Percentiles rank a stretch among this genome's conserved stretches.
These are phyloP conservation scores for Acacia melanoxylon DNA, from an alignment of 306 rosid species.

Conservation along the genomic window DNA sequence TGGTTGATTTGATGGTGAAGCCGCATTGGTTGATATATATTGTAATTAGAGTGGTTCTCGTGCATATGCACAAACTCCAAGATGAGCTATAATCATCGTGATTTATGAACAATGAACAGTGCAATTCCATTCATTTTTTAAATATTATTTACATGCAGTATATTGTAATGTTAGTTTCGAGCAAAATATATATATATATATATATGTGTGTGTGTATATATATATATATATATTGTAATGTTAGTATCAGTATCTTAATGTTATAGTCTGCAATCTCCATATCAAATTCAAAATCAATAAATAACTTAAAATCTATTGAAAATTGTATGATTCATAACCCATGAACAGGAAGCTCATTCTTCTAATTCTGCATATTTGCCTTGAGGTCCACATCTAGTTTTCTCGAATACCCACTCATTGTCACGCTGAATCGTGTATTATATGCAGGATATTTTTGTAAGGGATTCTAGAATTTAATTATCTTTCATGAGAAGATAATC, in stretches of 20 bases:
- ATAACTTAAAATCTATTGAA: too few species aligned
- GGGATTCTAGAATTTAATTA: background rate
- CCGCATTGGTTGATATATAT: background rate
- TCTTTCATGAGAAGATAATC: background rate
- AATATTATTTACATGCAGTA: background rate
- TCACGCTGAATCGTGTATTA: background rate
- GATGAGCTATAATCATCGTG: background rate
- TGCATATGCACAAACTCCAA: background rate
- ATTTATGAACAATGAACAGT: too few species aligned
- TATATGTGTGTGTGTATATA: too few species aligned
- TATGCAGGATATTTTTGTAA: background rate
- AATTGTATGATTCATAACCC: background rate
- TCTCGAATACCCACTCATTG: background rate
- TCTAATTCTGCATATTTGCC: background rate
- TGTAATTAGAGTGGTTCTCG: background rate
- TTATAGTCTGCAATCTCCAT: background rate
- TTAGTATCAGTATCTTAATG: background rate
- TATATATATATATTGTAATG: background rate
- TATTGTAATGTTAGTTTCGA: too few species aligned
- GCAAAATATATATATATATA: too few species aligned
- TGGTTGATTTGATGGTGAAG: background rate
- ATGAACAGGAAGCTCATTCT: background rate
- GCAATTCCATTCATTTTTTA: background rate
- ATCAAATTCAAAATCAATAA: background rate
- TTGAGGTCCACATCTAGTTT: background rate